Evolutionary conservation across 1,139 yeast genomes (phyloP), one percentile per base, ranked within the genome.

Genomic region (Blastobotrys elegans): DNA sequence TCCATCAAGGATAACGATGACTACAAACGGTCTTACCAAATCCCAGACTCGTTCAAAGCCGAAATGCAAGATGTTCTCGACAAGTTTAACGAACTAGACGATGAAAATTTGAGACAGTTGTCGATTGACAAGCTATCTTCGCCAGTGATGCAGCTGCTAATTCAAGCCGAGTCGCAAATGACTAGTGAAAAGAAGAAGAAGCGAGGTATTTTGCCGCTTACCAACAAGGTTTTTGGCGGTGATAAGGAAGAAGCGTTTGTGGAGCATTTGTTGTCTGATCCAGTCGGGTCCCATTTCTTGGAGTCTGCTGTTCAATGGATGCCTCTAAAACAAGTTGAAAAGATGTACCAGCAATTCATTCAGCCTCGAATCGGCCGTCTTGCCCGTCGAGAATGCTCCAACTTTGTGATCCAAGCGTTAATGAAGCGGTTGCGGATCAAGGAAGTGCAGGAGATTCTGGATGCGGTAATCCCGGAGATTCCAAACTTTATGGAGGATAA

Each of bases 251-350:
- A 79, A 54, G 79, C 92, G 1, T 89, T 84, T 64, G 83, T 89
- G 35, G 96, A 89, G 62, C 85, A 85, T 61, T 72, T 90, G 49
- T 69, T 90, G 44, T 82, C 94, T 5, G 96, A 90, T 61, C 74
- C 95, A 0, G 88, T 89, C 14, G 98, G 97, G 0, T 84, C 95
- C 1, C 97, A 89, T 67, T 89, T 90, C 69, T 71, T 90, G 37
- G 90, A 90, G 65, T 75, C 82, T 17, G 76, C 81, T 20, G 72
- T 90, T 46, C 78, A 76, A 43, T 41, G 50, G 31, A 84, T 84
- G 43, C 80, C 94, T 55, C 68, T 77, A 51, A 82, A 79, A 56
- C 79, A 80, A 59, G 77, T 84, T 39, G 85, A 82, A 56, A 76
- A 95, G 57, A 67, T 90, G 44, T 87, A 82, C 67, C 71, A 69